Evolutionary conservation across 1,284 basidiomycete genomes (phyloP).

Genomic region (Kalmanozyma brasiliensis): DNA sequence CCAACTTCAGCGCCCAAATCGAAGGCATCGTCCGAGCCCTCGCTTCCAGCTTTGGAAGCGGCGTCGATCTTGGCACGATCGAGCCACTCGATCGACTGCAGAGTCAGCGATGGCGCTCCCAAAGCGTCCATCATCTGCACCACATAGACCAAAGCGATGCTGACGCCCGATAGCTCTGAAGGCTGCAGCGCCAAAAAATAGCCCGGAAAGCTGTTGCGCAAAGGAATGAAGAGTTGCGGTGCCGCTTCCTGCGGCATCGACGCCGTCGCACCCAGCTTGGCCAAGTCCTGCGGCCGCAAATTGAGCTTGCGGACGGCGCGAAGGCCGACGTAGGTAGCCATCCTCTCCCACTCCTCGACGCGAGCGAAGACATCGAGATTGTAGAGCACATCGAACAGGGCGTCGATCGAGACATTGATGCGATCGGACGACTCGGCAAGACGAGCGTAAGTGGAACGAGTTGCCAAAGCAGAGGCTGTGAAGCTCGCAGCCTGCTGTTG

Average conservation of each 20-base stretch:
- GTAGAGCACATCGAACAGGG: slow-evolving; percentile 45
- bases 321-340: slow-evolving; percentile 68
- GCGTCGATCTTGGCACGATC: slow-evolving; percentile 42
- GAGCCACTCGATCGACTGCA: slow-evolving; percentile 58
- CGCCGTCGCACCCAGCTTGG: slow-evolving; percentile 43
- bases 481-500: slow-evolving; percentile 18
- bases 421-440: slow-evolving; percentile 45
- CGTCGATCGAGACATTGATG: slow-evolving; percentile 45
- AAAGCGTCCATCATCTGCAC: slow-evolving; percentile 37
- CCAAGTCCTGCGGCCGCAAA: slow-evolving; percentile 69
- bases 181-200: slow-evolving; percentile 55
- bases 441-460: slow-evolving; percentile 21
- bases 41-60: slow-evolving; percentile 9
- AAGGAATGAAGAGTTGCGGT: slow-evolving; percentile 45
- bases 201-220: slow-evolving; percentile 45
- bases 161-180: slow-evolving; percentile 34
- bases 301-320: slow-evolving; percentile 78
- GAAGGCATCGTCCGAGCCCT: neutral
- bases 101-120: slow-evolving; percentile 25
- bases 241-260: slow-evolving; percentile 25
- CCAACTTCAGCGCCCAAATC: slow-evolving; percentile 8
- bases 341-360: slow-evolving; percentile 60
- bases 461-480: slow-evolving; percentile 34
- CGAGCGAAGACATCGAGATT: slow-evolving; percentile 49
- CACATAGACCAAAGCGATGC: slow-evolving; percentile 47